phyloP scores from a whole-genome alignment of 345 rosid species.

The Carallia brachiata region DNA sequence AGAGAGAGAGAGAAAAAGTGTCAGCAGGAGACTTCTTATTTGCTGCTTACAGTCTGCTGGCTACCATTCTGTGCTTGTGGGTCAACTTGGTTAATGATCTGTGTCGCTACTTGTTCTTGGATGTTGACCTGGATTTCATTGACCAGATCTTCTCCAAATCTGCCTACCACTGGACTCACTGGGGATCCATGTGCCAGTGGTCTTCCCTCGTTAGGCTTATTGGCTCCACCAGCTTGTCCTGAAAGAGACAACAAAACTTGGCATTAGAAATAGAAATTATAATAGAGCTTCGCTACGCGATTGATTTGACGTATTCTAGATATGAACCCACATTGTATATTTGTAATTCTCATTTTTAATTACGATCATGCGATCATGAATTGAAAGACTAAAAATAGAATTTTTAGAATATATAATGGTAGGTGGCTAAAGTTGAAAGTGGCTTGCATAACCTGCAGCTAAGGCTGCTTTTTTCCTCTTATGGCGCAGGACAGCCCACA shows the following conservation, averaged over 20 bases:
- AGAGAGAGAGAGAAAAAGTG: too few species aligned
- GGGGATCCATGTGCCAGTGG: neutral
- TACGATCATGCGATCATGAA: too few species aligned
- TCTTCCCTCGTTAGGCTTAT: conserved; percentile 13
- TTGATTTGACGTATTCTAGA: too few species aligned
- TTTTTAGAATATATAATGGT: too few species aligned
- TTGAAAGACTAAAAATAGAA: too few species aligned
- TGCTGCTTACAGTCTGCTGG: too few species aligned
- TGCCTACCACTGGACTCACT: neutral
- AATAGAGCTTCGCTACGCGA: too few species aligned
- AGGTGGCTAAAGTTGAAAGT: too few species aligned
- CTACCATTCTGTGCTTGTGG: neutral
- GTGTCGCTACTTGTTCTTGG: conserved; percentile 11
- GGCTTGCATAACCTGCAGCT: conserved; percentile 5
- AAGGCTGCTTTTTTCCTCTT: conserved; percentile 38
- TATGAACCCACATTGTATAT: too few species aligned
- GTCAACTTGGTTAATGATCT: neutral
- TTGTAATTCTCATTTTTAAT: too few species aligned
- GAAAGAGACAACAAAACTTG: neutral
- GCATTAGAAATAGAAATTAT: too few species aligned
- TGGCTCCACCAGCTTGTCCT: conserved; percentile 22
- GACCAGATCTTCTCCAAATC: conserved; percentile 14
- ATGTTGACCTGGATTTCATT: conserved; percentile 20
- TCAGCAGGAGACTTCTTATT: too few species aligned
- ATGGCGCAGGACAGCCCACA: conserved; percentile 19